Base-by-base conservation (phyloP, 2,329 filamentous ascomycete species). In the Chaetomium strumarium region DNA sequence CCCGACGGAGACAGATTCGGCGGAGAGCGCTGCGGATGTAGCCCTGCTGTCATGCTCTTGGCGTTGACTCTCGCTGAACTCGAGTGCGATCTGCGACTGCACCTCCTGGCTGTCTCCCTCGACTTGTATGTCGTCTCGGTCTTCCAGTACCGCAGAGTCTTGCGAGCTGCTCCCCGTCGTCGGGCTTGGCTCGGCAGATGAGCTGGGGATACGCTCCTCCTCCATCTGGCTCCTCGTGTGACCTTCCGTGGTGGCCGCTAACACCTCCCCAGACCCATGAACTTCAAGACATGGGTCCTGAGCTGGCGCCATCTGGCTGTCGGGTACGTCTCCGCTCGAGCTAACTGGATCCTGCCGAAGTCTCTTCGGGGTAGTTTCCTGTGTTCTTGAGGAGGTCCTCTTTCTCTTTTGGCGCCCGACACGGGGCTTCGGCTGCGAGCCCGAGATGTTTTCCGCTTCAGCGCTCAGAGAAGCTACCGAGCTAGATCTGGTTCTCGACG, bases 401-500 rank as follows among this genome's bases (percentile, higher is more conserved):
- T 68, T 69, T 13, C 67, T 62, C 52, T 68, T 69, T 48, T 55
- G 62, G 37, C 59, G 61, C 3, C 58, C 55, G 2, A 40, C 45
- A 3, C 52, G 47, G 8, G 31, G 11, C 36, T 50, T 58, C 4
- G 56, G 53, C 19, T 62, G 62, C 11, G 61, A 59, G 39, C 56
- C 59, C n/a, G 58, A 30, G 2, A 44, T 36, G 7, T 53, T 46
- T n/a, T 60, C 55, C 3, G 49, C 48, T 0, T 53, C 49, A 4
- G 54, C 53, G 19, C 54, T 54, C 0, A 56, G 58, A 1, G 60
- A 57, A 6, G 50, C 44, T 11, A 46, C 42, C 13, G 55, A 53
- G 30, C 44, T 51, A 17, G 48, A 45, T 46, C 53, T 57, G 17
- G 42, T 58, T 46, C 17, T 64, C 52, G 47, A 20, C 0, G 50